These are phyloP conservation scores for Corchorus olitorius DNA, from an alignment of 345 rosid genomes.

Conservation along the genomic window DNA sequence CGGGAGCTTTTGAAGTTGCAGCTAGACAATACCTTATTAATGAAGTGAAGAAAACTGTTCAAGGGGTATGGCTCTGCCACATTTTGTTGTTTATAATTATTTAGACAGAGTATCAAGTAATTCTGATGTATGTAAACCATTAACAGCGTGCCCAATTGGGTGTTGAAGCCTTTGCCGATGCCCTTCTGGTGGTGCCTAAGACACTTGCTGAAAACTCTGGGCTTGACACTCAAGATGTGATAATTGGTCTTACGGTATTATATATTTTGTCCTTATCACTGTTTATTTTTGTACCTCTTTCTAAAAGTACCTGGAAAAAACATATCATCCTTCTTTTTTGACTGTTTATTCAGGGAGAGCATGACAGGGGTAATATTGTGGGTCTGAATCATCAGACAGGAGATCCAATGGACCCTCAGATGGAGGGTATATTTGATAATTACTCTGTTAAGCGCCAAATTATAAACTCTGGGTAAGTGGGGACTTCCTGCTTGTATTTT, in stretches of 20 bases:
- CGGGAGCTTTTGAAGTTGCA: slow-evolving; percentile 98
- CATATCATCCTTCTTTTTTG: neutral
- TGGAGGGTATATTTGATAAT: slow-evolving; percentile 93
- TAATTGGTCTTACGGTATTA: slow-evolving; percentile 78
- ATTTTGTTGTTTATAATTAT: neutral
- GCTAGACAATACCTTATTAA: slow-evolving; percentile 82
- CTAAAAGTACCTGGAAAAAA: neutral
- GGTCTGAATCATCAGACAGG: slow-evolving; percentile 85
- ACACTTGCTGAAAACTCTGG: slow-evolving; percentile 97
- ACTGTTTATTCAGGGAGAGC: slow-evolving; percentile 71
- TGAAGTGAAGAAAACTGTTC: slow-evolving; percentile 88
- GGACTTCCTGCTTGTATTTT: neutral
- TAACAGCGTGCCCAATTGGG: slow-evolving; percentile 96
- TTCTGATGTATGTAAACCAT: slow-evolving; percentile 20
- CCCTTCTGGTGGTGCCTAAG: slow-evolving; percentile 97
- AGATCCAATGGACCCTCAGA: slow-evolving; percentile 84
- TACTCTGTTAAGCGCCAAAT: slow-evolving; percentile 95
- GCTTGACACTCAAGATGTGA: slow-evolving; percentile 94
- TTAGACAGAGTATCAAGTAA: neutral
- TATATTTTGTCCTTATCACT: neutral
- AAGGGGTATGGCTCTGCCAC: slow-evolving; percentile 63
- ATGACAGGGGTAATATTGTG: slow-evolving; percentile 83
- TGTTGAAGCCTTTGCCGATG: slow-evolving; percentile 94
- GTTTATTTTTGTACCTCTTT: neutral
- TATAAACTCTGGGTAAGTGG: slow-evolving; percentile 82